phyloP scores from a whole-genome alignment of 139 green algal genomes.

The Asterochloris sp. region DNA sequence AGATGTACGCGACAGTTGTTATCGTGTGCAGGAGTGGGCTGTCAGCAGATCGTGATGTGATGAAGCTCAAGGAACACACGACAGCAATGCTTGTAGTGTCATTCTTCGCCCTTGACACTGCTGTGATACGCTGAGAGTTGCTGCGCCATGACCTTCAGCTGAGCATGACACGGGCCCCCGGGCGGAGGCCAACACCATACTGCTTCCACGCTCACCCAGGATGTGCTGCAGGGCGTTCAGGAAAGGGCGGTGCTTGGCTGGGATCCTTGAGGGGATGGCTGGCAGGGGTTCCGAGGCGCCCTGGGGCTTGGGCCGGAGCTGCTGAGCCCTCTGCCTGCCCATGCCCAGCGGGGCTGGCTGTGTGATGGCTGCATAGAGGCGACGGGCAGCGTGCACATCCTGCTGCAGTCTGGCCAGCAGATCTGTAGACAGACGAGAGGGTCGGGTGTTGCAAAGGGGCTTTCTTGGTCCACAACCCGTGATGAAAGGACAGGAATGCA shows the following conservation, averaged over 20 bases:
- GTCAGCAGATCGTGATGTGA: background rate
- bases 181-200: background rate
- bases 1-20: background rate
- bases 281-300: background rate
- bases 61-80: background rate
- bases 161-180: background rate
- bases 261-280: conserved; percentile 10
- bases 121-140: background rate
- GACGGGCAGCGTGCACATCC: no score
- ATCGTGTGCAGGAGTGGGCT: background rate
- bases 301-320: no score
- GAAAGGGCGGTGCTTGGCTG: conserved; percentile 19
- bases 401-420: no score
- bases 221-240: conserved; percentile 21
- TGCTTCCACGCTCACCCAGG: conserved; percentile 9
- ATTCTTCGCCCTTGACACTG: background rate
- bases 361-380: no score
- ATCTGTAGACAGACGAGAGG: no score
- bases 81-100: background rate
- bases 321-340: no score
- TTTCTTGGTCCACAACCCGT: no score
- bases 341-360: no score
- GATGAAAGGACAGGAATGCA: no score
- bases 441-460: no score
- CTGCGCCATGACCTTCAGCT: background rate